These are phyloP conservation scores for Arthrobotrys iridis DNA, from an alignment of 2,329 filamentous ascomycete genomes.

Conservation along the genomic window DNA sequence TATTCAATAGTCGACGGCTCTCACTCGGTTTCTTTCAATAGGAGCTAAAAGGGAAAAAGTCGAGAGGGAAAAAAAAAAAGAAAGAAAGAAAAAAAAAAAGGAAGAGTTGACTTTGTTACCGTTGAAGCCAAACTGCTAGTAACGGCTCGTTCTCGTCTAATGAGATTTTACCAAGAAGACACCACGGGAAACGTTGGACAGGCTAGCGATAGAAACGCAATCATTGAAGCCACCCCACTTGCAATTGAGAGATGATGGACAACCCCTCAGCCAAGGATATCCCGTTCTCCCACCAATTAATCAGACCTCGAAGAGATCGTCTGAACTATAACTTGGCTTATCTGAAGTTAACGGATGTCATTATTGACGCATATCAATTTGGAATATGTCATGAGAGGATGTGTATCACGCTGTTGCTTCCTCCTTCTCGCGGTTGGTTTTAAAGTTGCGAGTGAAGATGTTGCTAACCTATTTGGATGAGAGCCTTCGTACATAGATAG, in stretches of 20 bases:
- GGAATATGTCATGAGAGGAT: slow-evolving; percentile 9
- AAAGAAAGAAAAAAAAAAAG: not conserved
- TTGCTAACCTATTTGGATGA: slow-evolving; percentile 43
- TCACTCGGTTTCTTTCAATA: not conserved
- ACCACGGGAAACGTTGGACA: slow-evolving; percentile 33
- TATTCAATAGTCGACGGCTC: slow-evolving; percentile 8
- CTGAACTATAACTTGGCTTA: slow-evolving; percentile 41
- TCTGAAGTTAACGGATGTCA: slow-evolving; percentile 22
- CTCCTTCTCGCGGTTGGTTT: slow-evolving; percentile 10
- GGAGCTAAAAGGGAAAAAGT: slow-evolving; percentile 8
- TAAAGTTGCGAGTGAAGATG: not conserved
- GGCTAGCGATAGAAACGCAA: slow-evolving; percentile 39
- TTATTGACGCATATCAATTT: slow-evolving; percentile 23
- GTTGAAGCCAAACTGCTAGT: slow-evolving; percentile 1
- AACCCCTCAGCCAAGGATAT: slow-evolving; percentile 10
- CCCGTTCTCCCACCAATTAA: slow-evolving; percentile 37
- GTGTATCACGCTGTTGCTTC: slow-evolving; percentile 4
- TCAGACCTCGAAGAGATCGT: slow-evolving; percentile 39
- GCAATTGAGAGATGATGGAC: slow-evolving; percentile 29
- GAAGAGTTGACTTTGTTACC: slow-evolving; percentile 4
- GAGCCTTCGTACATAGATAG: slow-evolving; percentile 18
- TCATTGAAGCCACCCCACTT: slow-evolving; percentile 37
- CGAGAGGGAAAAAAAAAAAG: not conserved
- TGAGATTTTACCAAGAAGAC: slow-evolving; percentile 23
- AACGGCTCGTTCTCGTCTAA: slow-evolving; percentile 23